phyloP scores from a whole-genome alignment of 352 stramenopile species.

The Pythium aristosporum region DNA sequence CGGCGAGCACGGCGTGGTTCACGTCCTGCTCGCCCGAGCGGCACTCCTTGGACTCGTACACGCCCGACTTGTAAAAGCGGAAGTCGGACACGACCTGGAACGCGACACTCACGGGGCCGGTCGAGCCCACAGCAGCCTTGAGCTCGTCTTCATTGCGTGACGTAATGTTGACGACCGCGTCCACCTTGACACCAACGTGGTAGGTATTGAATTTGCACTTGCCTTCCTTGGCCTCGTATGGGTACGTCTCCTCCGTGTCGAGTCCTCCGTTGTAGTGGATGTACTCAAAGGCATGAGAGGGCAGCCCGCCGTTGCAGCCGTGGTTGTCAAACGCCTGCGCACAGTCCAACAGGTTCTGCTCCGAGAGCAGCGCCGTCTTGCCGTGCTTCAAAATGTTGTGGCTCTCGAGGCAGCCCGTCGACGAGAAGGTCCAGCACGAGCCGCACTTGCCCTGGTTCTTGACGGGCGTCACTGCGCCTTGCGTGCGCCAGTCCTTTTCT shows the following conservation, averaged over 20 bases:
- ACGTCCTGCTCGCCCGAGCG: slow-evolving; percentile 80
- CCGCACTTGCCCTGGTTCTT: slow-evolving; percentile 99
- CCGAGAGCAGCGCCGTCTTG: slow-evolving; percentile 91
- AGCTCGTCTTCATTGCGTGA: slow-evolving; percentile 75
- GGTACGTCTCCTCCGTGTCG: slow-evolving; percentile 78
- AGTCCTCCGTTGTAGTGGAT: slow-evolving; percentile 90
- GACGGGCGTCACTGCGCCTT: slow-evolving; percentile 94
- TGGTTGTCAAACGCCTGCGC: slow-evolving; percentile 92
- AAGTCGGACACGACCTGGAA: slow-evolving; percentile 90
- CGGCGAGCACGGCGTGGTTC: slow-evolving; percentile 93
- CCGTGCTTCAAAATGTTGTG: slow-evolving; percentile 94
- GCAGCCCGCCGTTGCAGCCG: slow-evolving; percentile 96
- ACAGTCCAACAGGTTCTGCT: slow-evolving; percentile 98
- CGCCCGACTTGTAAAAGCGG: slow-evolving; percentile 86
- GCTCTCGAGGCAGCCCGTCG: slow-evolving; percentile 97
- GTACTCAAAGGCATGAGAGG: slow-evolving; percentile 97
- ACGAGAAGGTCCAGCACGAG: slow-evolving; percentile 99
- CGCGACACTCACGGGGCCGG: slow-evolving; percentile 78
- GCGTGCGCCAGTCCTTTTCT: slow-evolving; percentile 92
- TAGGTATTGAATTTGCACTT: slow-evolving; percentile 83
- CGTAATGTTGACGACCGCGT: slow-evolving; percentile 85
- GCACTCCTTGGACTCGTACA: slow-evolving; percentile 87
- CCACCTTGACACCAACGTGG: slow-evolving; percentile 68
- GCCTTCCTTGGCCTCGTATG: slow-evolving; percentile 71
- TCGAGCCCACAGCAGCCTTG: slow-evolving; percentile 56